These are phyloP conservation scores for Kuraishia capsulata DNA, from an alignment of 805 yeast species.

Conservation along the genomic window DNA sequence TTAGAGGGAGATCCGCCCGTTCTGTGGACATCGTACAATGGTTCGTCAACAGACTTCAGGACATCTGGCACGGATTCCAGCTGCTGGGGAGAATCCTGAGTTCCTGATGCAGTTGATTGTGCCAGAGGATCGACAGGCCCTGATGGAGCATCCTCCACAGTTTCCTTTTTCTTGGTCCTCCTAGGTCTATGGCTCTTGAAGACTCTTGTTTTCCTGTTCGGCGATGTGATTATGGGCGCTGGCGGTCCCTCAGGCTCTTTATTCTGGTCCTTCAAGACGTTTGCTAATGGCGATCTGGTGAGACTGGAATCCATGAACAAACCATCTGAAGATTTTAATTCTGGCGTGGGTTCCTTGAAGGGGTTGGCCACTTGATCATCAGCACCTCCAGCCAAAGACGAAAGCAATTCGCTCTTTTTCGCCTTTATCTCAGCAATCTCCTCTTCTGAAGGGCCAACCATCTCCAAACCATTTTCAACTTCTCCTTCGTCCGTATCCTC, in stretches of 20 bases:
- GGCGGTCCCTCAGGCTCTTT: constrained; percentile 4
- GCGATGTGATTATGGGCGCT: constrained; percentile 18
- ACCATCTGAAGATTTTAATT: not conserved
- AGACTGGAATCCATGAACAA: not conserved
- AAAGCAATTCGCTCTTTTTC: constrained; percentile 26
- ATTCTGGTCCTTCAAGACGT: constrained; percentile 10
- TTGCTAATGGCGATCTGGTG: constrained; percentile 3
- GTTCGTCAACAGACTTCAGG: constrained; percentile 40
- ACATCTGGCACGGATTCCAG: constrained; percentile 9
- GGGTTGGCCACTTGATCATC: constrained; percentile 6
- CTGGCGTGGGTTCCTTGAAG: not conserved
- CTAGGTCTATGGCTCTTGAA: constrained; percentile 40
- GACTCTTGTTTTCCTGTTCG: constrained; percentile 29
- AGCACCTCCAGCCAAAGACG: constrained; percentile 32
- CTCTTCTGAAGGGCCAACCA: not conserved
- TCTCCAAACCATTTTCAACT: not conserved
- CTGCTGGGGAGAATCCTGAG: not conserved
- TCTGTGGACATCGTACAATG: constrained; percentile 36
- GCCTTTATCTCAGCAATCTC: constrained; percentile 14
- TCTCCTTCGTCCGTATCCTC: constrained; percentile 7
- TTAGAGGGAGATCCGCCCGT: constrained; percentile 9
- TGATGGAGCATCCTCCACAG: constrained; percentile 15
- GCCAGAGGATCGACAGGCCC: not conserved
- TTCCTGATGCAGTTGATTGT: not conserved
- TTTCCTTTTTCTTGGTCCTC: constrained; percentile 12